Evolutionary conservation across 1,284 basidiomycete species (phyloP).

Genomic region (Malassezia arunalokei): DNA sequence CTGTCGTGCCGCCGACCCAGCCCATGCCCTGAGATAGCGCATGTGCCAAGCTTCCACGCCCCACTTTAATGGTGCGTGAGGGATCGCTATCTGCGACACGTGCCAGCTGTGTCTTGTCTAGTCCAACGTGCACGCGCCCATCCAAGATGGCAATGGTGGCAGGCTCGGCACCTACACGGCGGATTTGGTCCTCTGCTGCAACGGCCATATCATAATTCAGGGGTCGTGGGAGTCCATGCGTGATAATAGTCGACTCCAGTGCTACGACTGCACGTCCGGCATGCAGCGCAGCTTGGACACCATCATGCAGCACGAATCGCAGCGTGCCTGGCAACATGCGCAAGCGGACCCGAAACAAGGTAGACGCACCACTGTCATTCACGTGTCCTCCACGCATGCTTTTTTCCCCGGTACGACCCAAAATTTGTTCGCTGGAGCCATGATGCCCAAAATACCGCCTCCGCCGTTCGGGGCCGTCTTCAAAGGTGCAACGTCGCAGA

Average conservation of each 20-base stretch:
- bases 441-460: background rate
- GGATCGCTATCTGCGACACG: constrained; percentile 54
- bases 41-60: constrained; percentile 71
- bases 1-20: constrained; percentile 74
- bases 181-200: constrained; percentile 66
- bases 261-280: constrained; percentile 48
- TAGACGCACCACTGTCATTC: too few species aligned
- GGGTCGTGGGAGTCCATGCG: constrained; percentile 61
- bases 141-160: constrained; percentile 79
- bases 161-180: constrained; percentile 63
- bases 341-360: too few species aligned
- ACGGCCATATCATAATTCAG: constrained; percentile 62
- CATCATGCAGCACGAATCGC: background rate
- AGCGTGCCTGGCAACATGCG: background rate
- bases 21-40: constrained; percentile 56
- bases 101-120: constrained; percentile 58
- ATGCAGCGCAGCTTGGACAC: constrained; percentile 11
- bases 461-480: constrained; percentile 36
- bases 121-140: constrained; percentile 74
- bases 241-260: constrained; percentile 69
- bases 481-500: constrained; percentile 24
- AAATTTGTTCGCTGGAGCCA: background rate
- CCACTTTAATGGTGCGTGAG: constrained; percentile 58
- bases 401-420: background rate
- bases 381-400: too few species aligned